Evolutionary conservation across 2,329 filamentous ascomycete species (phyloP).

Genomic region (Chaetothyriales sp.): DNA sequence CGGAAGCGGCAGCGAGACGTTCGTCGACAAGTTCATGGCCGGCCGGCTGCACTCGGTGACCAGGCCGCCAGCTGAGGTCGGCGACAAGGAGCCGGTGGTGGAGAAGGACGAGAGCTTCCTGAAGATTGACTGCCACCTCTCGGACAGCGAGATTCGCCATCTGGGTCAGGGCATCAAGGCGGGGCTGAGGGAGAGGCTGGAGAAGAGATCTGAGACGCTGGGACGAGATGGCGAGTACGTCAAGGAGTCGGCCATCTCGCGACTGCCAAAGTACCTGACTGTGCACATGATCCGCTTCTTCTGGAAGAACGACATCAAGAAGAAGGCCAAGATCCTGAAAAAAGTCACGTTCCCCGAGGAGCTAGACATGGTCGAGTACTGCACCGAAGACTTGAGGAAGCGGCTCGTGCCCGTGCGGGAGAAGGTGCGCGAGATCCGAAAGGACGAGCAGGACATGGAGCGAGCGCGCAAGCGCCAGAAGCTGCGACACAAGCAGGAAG

Average conservation of each 20-base stretch:
- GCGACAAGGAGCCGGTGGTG: slow-evolving; percentile 57
- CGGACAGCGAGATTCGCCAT: slow-evolving; percentile 67
- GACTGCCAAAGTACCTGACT: slow-evolving; percentile 85
- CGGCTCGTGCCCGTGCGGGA: slow-evolving; percentile 84
- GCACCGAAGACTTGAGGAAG: slow-evolving; percentile 74
- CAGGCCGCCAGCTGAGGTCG: slow-evolving; percentile 61
- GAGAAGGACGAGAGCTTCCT: slow-evolving; percentile 62
- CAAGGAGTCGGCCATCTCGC: slow-evolving; percentile 77
- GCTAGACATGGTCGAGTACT: slow-evolving; percentile 87
- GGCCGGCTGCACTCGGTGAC: slow-evolving; percentile 67
- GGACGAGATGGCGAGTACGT: slow-evolving; percentile 73
- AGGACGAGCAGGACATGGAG: slow-evolving; percentile 88
- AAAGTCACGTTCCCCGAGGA: slow-evolving; percentile 95
- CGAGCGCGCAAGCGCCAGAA: slow-evolving; percentile 86
- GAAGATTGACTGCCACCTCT: slow-evolving; percentile 92
- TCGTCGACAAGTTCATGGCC: slow-evolving; percentile 81
- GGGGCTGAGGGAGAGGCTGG: slow-evolving; percentile 72
- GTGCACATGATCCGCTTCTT: slow-evolving; percentile 98
- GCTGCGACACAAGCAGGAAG: slow-evolving; percentile 45
- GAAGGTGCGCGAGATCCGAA: slow-evolving; percentile 86
- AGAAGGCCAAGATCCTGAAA: slow-evolving; percentile 99
- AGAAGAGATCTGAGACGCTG: slow-evolving; percentile 71
- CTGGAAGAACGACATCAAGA: slow-evolving; percentile 89
- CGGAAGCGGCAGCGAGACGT: slow-evolving; percentile 45
- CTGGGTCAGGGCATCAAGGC: slow-evolving; percentile 74